phyloP scores from a whole-genome alignment of 2,329 filamentous ascomycete species.

The Calonectria hawksworthii region DNA sequence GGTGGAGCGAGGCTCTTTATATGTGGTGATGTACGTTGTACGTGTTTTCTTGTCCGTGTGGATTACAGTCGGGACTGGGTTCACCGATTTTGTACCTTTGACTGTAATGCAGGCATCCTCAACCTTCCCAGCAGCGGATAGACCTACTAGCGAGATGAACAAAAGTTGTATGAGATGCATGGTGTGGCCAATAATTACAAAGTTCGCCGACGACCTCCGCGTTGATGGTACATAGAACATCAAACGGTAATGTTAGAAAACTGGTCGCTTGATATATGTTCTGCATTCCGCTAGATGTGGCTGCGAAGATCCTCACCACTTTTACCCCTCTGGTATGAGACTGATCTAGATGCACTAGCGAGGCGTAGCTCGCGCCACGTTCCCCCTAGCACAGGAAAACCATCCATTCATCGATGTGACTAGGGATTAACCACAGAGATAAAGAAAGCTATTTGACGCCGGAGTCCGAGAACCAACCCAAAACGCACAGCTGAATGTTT shows the following conservation, averaged over 20 bases:
- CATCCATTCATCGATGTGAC: background rate
- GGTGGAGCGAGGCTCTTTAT: background rate
- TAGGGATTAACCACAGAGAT: background rate
- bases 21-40: background rate
- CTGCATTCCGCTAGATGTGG: background rate
- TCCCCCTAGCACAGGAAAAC: background rate
- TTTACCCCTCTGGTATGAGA: background rate
- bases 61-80: background rate
- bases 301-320: background rate
- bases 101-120: background rate
- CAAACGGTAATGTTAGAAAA: accelerated
- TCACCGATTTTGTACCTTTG: background rate
- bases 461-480: background rate
- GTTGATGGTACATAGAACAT: background rate
- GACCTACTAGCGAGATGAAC: background rate
- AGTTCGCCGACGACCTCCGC: background rate
- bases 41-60: background rate
- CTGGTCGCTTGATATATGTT: background rate
- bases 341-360: background rate
- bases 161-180: background rate
- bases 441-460: background rate
- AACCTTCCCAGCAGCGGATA: background rate
- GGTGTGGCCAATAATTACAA: background rate
- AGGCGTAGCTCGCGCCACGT: background rate
- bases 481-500: background rate